Evolutionary conservation across 805 yeast genomes (phyloP), one percentile per base, ranked within the genome.

Genomic region (Yamadazyma kitorensis): DNA sequence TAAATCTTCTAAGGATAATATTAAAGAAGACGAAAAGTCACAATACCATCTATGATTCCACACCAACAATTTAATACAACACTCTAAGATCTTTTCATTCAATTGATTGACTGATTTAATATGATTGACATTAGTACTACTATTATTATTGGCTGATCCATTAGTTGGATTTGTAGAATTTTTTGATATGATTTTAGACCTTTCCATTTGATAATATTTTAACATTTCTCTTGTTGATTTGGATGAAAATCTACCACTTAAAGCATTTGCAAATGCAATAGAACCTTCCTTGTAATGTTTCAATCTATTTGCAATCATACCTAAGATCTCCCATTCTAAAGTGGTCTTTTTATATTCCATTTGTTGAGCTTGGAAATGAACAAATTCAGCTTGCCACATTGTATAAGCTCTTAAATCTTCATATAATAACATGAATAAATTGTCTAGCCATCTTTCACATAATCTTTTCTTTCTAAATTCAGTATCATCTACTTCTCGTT

Each of bases 21-120:
- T 53, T 30, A 87, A 64, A 30, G 67, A 66, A 14, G 94, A 85
- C 6, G 94, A 80, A 53, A 88, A 91, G 45, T 91, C 96, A 44
- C 81, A 76, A 62, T 91, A 94, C 98, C 98, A 93, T 53, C 98
- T 77, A 59, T 89, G 97, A 54, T 87, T 84, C 97, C 98, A 94
- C n/a, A 93, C 95, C n/a, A 82, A 64, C 34, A 93, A 64, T 49
- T 83, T 84, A 22, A 89, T 86, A 37, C 80, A 61, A 15, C 82
- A 64, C 37, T 82, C 87, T 39, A 89, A 66, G 9, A 86, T 76
- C 43, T 71, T 68, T 32, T 70, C 74, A 50, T 80, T 78, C 33
- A 75, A 54, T 34, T 60, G 66, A 31, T 56, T 59, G 17, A 70
- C 52, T 17, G 63, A 58, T 37, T 67, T 70, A 31, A 61, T 50